A percentile compares a stretch with the other conserved stretches of the same genome.
phyloP scores from a whole-genome alignment of 768 basidiomycete species.

The Suillus sp. region DNA sequence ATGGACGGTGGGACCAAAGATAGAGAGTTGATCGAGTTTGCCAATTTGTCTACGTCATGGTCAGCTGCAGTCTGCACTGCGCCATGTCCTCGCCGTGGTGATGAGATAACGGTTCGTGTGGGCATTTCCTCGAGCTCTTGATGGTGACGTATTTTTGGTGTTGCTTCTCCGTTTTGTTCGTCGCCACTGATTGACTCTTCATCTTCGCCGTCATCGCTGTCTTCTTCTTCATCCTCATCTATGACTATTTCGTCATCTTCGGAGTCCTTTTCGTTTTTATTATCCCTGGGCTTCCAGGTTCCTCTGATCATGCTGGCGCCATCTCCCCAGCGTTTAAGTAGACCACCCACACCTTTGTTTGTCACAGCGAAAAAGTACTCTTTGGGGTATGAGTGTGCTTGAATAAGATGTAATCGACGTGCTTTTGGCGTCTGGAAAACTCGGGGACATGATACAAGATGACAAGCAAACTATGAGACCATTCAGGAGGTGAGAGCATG shows the following conservation, averaged over 20 bases:
- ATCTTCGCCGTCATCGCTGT: constrained; percentile 28
- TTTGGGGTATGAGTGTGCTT: constrained; percentile 81
- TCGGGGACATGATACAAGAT: constrained; percentile 59
- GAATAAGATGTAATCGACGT: constrained; percentile 79
- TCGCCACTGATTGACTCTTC: constrained; percentile 11
- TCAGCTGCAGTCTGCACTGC: constrained; percentile 22
- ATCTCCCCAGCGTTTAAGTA: constrained; percentile 80
- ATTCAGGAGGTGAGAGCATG: constrained; percentile 6
- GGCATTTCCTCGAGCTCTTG: constrained; percentile 21
- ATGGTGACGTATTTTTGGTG: constrained; percentile 28
- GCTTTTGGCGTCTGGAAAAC: constrained; percentile 73
- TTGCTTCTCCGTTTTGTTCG: constrained; percentile 24
- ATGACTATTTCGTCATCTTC: constrained; percentile 22
- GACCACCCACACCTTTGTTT: constrained; percentile 85
- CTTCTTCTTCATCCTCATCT: constrained; percentile 28
- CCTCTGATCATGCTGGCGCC: constrained; percentile 79
- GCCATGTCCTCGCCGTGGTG: constrained; percentile 24
- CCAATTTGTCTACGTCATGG: constrained; percentile 47
- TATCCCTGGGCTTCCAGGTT: constrained; percentile 61
- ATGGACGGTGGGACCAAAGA: constrained; percentile 69
- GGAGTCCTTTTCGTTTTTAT: constrained; percentile 17
- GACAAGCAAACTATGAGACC: constrained; percentile 70
- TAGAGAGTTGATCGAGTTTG: constrained; percentile 48
- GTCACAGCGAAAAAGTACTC: constrained; percentile 92
- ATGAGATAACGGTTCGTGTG: constrained; percentile 21